Conservation (phyloP, 78 protist species). For the Guillardia theta region DNA sequence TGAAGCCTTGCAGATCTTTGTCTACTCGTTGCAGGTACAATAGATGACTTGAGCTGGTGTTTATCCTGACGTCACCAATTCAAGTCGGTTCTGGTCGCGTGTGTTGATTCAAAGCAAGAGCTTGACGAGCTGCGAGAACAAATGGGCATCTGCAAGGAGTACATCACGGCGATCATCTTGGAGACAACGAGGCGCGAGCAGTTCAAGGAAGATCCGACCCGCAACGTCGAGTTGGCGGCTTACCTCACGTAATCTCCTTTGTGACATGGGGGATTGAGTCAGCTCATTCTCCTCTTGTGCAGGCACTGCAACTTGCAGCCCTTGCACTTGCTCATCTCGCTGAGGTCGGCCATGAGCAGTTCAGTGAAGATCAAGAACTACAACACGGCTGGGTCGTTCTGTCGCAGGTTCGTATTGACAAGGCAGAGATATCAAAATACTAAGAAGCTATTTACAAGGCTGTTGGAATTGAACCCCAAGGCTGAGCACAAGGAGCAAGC, state of each 20-base stretch:
- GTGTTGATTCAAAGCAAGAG: background rate
- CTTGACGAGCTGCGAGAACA: constrained; percentile 64
- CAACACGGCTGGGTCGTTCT: constrained; percentile 75
- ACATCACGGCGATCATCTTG: constrained; percentile 80
- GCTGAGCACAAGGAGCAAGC: constrained; percentile 60
- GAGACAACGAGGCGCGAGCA: constrained; percentile 63
- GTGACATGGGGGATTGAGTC: too few relatives aligned
- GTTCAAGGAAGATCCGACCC: background rate
- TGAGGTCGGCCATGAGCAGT: constrained; percentile 81
- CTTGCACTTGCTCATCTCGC: constrained; percentile 74
- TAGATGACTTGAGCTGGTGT: background rate
- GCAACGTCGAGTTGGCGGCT: constrained; percentile 86
- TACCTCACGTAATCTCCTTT: too few relatives aligned
- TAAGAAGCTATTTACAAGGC: constrained; percentile 38
- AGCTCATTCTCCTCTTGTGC: too few relatives aligned
- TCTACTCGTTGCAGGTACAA: background rate
- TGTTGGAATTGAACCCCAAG: constrained; percentile 79
- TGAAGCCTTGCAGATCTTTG: constrained; percentile 71
- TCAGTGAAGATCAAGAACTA: constrained; percentile 71
- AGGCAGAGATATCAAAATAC: background rate
- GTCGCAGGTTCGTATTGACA: constrained; percentile 13
- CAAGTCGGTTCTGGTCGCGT: background rate
- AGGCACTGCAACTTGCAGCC: constrained; percentile 91
- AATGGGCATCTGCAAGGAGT: constrained; percentile 84
- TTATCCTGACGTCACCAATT: background rate